Conservation (phyloP, 208 protist genomes). For the Leishmania guyanensis region DNA sequence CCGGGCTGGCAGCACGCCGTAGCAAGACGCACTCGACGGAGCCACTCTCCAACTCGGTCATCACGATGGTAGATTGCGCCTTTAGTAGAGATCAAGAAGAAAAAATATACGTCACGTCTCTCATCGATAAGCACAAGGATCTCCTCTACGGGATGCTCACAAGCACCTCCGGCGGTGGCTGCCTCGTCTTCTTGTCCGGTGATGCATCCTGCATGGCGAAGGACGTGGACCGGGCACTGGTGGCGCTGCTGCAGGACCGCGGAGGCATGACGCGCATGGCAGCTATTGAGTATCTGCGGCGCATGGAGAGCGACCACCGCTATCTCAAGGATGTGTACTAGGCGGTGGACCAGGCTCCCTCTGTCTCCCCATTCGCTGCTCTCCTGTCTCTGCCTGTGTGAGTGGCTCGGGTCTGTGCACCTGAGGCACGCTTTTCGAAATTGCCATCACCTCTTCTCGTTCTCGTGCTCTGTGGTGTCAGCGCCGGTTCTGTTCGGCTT, state of each 20-base stretch:
- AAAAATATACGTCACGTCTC: slow-evolving; percentile 87
- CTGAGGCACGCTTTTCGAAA: neutral
- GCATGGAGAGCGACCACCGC: slow-evolving; percentile 71
- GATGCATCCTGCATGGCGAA: slow-evolving; percentile 93
- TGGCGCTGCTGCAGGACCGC: slow-evolving; percentile 63
- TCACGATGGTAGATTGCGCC: slow-evolving; percentile 72
- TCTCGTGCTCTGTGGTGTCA: neutral
- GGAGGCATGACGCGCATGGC: slow-evolving; percentile 57
- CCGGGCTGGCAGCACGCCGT: slow-evolving; percentile 26
- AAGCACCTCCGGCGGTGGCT: slow-evolving; percentile 33
- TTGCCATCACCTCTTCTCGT: neutral
- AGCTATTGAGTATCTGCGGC: slow-evolving; percentile 71
- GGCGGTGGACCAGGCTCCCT: neutral
- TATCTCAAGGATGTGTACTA: slow-evolving; percentile 95
- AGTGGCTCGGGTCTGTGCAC: neutral
- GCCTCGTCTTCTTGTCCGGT: slow-evolving; percentile 88
- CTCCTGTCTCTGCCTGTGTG: neutral
- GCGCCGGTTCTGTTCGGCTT: neutral
- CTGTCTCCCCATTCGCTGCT: neutral
- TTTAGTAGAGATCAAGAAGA: slow-evolving; percentile 86
- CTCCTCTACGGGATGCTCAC: slow-evolving; percentile 53
- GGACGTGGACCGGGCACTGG: slow-evolving; percentile 87
- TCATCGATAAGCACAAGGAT: slow-evolving; percentile 80
- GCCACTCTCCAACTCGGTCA: slow-evolving; percentile 34
- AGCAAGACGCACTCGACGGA: slow-evolving; percentile 8